Evolutionary conservation across 768 basidiomycete genomes (phyloP), one percentile per base, ranked within the genome.

Genomic region (Collybiopsis luxurians): DNA sequence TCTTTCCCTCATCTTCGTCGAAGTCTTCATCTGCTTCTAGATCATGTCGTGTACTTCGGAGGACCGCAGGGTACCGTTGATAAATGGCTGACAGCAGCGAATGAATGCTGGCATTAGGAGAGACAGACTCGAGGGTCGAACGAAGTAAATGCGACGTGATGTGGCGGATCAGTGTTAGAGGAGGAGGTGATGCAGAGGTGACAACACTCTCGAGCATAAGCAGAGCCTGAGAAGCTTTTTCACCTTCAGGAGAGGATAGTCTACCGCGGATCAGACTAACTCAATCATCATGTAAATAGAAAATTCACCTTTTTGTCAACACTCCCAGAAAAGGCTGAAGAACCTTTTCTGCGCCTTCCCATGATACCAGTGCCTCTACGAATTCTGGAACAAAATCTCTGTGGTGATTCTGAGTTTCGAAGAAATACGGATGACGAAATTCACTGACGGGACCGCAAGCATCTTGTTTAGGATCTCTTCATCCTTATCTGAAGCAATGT

Each of bases 41-140:
- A 2, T 69, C 66, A 4, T 79, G 72, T 6, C 78, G 75, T 10
- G 67, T 69, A 4, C 69, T 65, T 28, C 76, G 75, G 47, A 91
- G 72, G 2, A 80, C 60, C 0, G 71, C 63, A 0, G 86, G 80
- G 62, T 89, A 75, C 19, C 88, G 83, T 61, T 92, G 92, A 52
- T 88, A 81, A 11, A 92, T 67, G 24, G 74, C 71, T 9, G 79
- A 75, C 36, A 94, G 73, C 0, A 90, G 64, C 13, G 68, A 73
- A 24, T 73, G 75, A 12, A 71, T 62, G 12, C 60, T 38, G n/a
- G 69, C 30, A 2, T 59, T 49, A 34, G 28, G 57, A 15, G 63
- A 53, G 1, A 61, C 49, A 21, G 65, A 54, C 3, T 1, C 10
- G 17, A 21, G 21, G 39, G 34, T n/a, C 21, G 24, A 38, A 23